Evolutionary conservation across 164 flowering plant species (phyloP).

Genomic region (Aristolochia contorta): DNA sequence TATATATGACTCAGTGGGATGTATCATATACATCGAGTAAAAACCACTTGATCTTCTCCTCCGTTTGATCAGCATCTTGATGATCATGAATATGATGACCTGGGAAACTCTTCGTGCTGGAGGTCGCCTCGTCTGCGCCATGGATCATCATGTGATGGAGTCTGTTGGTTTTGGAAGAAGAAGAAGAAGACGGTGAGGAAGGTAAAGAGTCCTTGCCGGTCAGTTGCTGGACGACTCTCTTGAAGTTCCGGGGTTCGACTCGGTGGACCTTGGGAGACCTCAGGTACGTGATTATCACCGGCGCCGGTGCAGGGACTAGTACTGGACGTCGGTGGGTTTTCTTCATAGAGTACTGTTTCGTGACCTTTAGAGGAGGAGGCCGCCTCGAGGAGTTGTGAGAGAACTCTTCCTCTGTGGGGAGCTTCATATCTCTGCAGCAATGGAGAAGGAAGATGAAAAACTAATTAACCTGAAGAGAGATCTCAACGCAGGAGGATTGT

Average conservation of each 20-base stretch:
- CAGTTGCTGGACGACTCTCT: conserved; percentile 34
- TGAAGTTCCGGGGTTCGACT: conserved; percentile 32
- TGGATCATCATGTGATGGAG: too few species aligned
- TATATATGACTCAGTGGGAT: too few species aligned
- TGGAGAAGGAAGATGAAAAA: conserved; percentile 2
- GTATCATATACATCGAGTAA: too few species aligned
- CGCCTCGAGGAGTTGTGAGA: conserved; percentile 38
- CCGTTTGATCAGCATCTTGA: too few species aligned
- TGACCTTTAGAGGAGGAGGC: conserved; percentile 23
- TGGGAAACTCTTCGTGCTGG: too few species aligned
- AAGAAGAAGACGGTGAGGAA: not conserved
- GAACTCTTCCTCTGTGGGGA: conserved; percentile 1
- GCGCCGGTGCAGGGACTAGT: not conserved
- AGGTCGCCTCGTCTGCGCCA: too few species aligned
- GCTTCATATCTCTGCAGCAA: not conserved
- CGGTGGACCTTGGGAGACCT: conserved; percentile 32
- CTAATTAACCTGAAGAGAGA: too few species aligned
- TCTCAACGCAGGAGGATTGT: too few species aligned
- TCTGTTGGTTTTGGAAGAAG: not conserved
- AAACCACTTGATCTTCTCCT: too few species aligned
- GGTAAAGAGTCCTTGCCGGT: conserved; percentile 23
- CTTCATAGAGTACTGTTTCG: conserved; percentile 11
- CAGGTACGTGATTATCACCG: conserved; percentile 9
- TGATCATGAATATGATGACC: too few species aligned
- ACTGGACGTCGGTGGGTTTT: too few species aligned